Evolutionary conservation across 2,329 filamentous ascomycete species (phyloP), one percentile per base, ranked within the genome.

Genomic region (Ceratocystis variospora): DNA sequence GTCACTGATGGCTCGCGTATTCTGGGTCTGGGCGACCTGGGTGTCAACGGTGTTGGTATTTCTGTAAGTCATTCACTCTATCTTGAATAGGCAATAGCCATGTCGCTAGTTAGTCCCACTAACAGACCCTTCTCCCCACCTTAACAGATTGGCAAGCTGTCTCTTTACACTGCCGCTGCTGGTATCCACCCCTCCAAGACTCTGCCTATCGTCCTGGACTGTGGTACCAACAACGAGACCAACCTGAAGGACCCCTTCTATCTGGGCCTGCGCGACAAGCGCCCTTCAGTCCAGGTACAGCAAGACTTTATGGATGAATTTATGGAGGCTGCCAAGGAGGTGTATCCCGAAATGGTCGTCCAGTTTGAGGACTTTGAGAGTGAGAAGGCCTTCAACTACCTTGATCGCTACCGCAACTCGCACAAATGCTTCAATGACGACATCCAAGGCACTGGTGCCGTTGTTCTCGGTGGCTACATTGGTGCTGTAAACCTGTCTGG

Each of bases 391-490:
- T 99, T 97, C 83, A 88, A 89, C 69, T 93, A 95, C 73, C 83
- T 97, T 50, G 88, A 94, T 74, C 85, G 90, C 68, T 97, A 97
- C 79, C 88, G 90, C 71, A 81, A 92, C 74, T 83, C 81, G 70
- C 93, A 96, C 81, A 92, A 89, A 76, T 95, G 90, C 82, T 99
- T 99, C 84, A 97, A 97, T 76, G 94, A 97, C 74, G 93, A 99
- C 74, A 94, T 99, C 74, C 93, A 97, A 80, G 93, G 93, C 70
- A 97, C 94, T 71, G 94, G 94, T 71, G 91, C 93, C 69, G 94
- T 99, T 73, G 91, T 97, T 69, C 83, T 96, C 66, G 93, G 84
- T 70, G 93, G 93, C 80, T 85, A 76, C 64, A 87, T 87, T 68
- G 82, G 83, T 66, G 84, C 83, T 50, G 90, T 96, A 68, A 93